Evolutionary conservation across 2,329 filamentous ascomycete genomes (phyloP).

Genomic region (Aspergillus fischeri): DNA sequence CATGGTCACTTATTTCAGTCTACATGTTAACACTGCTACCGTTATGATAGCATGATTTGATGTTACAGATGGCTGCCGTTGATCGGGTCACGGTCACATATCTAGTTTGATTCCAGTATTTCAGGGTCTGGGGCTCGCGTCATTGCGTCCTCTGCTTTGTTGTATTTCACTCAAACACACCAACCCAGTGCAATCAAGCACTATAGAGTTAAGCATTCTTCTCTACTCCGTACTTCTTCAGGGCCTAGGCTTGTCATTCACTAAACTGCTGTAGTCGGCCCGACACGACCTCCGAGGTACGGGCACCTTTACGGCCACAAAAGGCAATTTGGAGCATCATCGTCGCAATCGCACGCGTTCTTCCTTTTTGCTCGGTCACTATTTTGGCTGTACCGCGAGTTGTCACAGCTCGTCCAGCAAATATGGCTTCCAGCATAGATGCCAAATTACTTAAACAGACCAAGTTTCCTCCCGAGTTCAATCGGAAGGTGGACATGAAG

Average conservation of each 20-base stretch:
- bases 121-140: not conserved
- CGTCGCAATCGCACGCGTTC: not conserved
- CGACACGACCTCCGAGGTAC: constrained; percentile 9
- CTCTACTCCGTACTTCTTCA: not conserved
- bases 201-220: not conserved
- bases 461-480: constrained; percentile 92
- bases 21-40: not conserved
- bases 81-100: not conserved
- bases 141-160: not conserved
- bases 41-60: not conserved
- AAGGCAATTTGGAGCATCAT: constrained; percentile 6
- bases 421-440: constrained; percentile 80
- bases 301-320: constrained; percentile 5
- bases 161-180: not conserved
- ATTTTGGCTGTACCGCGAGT: not conserved
- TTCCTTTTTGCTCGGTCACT: not conserved
- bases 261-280: constrained; percentile 2
- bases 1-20: not conserved
- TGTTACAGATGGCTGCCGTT: not conserved
- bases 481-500: constrained; percentile 90
- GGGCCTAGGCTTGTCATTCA: not conserved
- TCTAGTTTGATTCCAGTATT: not conserved
- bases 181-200: not conserved
- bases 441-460: constrained; percentile 85
- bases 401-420: constrained; percentile 30